These are phyloP conservation scores for Lumnitzera littorea DNA, from an alignment of 345 rosid species.

Conservation along the genomic window DNA sequence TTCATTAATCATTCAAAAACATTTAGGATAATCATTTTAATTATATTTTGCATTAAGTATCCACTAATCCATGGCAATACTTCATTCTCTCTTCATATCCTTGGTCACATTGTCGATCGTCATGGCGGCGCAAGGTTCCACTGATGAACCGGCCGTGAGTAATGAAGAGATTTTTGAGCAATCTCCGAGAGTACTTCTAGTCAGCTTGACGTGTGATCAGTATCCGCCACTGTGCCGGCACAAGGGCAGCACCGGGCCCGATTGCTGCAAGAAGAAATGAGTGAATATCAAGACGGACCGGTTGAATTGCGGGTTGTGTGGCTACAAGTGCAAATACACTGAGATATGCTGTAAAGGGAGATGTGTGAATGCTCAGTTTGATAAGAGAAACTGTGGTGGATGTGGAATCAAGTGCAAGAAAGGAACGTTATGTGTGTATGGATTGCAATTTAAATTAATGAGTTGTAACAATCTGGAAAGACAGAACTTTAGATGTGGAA, in stretches of 20 bases:
- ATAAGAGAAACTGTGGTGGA: slow-evolving; percentile 4
- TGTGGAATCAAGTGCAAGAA: slow-evolving; percentile 6
- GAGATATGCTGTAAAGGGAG: slow-evolving; percentile 11
- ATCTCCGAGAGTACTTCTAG: too few relatives aligned
- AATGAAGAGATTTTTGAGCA: too few relatives aligned
- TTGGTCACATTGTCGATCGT: too few relatives aligned
- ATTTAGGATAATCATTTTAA: too few relatives aligned
- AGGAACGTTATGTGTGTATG: slow-evolving; percentile 2
- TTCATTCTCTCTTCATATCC: too few relatives aligned
- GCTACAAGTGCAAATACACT: slow-evolving; percentile 10
- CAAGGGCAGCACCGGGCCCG: slow-evolving; percentile 6
- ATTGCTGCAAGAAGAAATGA: slow-evolving; percentile 13
- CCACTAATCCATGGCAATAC: too few relatives aligned
- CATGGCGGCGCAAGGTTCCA: too few relatives aligned
- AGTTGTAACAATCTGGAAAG: too few relatives aligned
- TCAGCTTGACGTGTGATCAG: background rate
- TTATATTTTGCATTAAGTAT: too few relatives aligned
- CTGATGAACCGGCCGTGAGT: too few relatives aligned
- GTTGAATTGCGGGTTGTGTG: slow-evolving; percentile 9
- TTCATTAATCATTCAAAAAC: too few relatives aligned
- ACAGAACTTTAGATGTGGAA: too few relatives aligned
- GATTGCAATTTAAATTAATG: background rate
- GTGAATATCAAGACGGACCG: background rate
- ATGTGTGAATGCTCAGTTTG: slow-evolving; percentile 7
- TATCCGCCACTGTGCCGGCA: slow-evolving; percentile 1